Conservation (phyloP, 345 rosid species). For the Arabis alpina region DNA sequence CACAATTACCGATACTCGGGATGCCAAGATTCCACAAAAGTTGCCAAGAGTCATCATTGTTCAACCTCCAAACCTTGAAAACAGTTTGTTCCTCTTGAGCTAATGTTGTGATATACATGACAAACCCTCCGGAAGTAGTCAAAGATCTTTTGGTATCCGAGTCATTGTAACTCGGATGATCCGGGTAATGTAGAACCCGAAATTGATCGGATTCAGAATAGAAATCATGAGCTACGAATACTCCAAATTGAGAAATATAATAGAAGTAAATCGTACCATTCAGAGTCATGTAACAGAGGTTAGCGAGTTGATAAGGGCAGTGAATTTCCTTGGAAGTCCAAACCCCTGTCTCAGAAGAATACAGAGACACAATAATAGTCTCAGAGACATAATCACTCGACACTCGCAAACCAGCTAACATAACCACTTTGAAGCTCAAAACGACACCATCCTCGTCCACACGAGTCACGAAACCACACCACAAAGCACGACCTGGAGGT, state of each 20-base stretch:
- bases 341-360: constrained; percentile 1
- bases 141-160: background rate
- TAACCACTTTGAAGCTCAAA: background rate
- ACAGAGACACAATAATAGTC: background rate
- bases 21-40: background rate
- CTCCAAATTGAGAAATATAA: background rate
- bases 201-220: background rate
- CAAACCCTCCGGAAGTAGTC: background rate
- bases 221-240: background rate
- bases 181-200: background rate
- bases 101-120: constrained; percentile 5
- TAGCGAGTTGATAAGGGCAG: background rate
- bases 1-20: background rate
- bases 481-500: background rate
- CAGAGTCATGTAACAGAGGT: background rate
- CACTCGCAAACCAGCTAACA: no score
- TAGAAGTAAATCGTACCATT: background rate
- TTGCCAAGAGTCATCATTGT: background rate
- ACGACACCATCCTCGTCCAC: background rate
- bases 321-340: background rate
- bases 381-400: no score
- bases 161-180: background rate
- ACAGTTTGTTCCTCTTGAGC: background rate
- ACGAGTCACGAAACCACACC: background rate
- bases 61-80: constrained; percentile 5